Evolutionary conservation across 768 basidiomycete genomes (phyloP).

Genomic region (Xerocomellus intermedius): DNA sequence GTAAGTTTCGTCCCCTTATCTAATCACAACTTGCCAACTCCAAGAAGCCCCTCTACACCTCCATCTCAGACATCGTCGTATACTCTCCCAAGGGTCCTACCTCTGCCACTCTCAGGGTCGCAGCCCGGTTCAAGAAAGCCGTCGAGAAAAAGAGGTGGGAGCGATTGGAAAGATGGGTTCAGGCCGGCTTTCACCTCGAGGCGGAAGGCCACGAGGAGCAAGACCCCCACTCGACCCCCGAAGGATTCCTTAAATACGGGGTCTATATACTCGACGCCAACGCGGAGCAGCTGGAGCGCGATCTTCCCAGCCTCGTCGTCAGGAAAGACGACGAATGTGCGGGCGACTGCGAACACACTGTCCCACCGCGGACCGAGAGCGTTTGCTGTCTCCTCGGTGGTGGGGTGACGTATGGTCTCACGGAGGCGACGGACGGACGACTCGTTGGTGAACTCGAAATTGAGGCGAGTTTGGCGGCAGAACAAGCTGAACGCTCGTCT

Average conservation of each 20-base stretch:
- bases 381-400: neutral
- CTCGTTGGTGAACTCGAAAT: constrained; percentile 24
- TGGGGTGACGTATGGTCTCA: constrained; percentile 22
- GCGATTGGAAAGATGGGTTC: constrained; percentile 31
- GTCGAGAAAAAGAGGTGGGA: constrained; percentile 57
- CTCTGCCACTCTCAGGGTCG: constrained; percentile 55
- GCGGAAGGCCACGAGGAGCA: constrained; percentile 8
- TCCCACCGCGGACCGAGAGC: neutral
- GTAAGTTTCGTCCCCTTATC: constrained; percentile 45
- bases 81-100: constrained; percentile 73
- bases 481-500: neutral
- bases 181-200: constrained; percentile 14
- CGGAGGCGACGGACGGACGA: constrained; percentile 32
- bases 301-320: constrained; percentile 29
- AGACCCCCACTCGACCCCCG: constrained; percentile 22
- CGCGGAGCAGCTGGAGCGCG: constrained; percentile 25
- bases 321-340: constrained; percentile 28
- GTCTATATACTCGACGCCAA: constrained; percentile 33
- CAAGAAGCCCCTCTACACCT: constrained; percentile 73
- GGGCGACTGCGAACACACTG: constrained; percentile 18
- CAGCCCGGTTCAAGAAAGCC: constrained; percentile 63
- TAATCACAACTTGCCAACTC: constrained; percentile 4
- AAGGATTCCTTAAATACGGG: constrained; percentile 31
- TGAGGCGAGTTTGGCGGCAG: constrained; percentile 15
- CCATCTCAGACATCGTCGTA: constrained; percentile 86